Evolutionary conservation across 116 monocot species (phyloP).

Genomic region (Posidonia oceanica): DNA sequence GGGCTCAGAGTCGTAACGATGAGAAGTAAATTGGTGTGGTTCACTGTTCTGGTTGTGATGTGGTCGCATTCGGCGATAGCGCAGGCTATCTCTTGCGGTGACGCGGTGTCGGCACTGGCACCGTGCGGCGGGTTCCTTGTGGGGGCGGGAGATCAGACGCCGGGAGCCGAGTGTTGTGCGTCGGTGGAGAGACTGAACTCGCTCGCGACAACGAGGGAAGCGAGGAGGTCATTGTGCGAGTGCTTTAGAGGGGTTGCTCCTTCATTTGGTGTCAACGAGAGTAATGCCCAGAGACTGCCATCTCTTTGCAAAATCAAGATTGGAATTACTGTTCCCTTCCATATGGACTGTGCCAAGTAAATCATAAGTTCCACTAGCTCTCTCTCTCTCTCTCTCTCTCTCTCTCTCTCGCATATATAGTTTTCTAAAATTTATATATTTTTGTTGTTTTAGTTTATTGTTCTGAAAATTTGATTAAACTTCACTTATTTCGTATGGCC

Average conservation of each 20-base stretch:
- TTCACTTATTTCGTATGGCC: too few species aligned
- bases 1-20: too few species aligned
- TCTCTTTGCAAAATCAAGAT: conserved; percentile 33
- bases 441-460: too few species aligned
- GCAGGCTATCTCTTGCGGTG: conserved; percentile 34
- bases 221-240: conserved; percentile 24
- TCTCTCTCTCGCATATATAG: too few species aligned
- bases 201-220: conserved; percentile 17
- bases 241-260: conserved; percentile 42
- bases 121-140: conserved; percentile 50
- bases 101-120: conserved; percentile 43
- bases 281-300: conserved; percentile 17
- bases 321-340: conserved; percentile 19
- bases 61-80: background rate
- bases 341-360: conserved; percentile 19
- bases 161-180: conserved; percentile 35
- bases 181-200: conserved; percentile 26
- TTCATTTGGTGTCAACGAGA: conserved; percentile 50
- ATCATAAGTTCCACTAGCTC: too few species aligned
- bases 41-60: background rate
- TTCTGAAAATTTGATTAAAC: too few species aligned
- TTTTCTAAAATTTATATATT: too few species aligned
- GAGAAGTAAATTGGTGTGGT: too few species aligned
- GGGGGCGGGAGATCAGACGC: conserved; percentile 13
- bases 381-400: too few species aligned